Percentiles rank a stretch among this genome's conserved stretches.
phyloP scores from a whole-genome alignment of 2,329 filamentous ascomycete species.

The Pyrenochaeta sp. region DNA sequence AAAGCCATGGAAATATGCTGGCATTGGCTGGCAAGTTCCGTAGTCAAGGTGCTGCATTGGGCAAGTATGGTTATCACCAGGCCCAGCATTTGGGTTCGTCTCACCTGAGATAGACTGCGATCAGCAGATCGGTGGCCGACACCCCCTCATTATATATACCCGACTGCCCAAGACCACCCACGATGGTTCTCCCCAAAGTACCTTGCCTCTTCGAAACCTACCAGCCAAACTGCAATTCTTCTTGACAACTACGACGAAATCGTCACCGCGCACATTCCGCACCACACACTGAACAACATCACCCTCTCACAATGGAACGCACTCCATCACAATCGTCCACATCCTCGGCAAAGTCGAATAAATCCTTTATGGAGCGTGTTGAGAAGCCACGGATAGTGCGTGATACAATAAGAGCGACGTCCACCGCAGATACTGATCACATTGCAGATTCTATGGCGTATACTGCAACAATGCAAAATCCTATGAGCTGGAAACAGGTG shows the following conservation, averaged over 20 bases:
- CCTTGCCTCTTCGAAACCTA: background rate
- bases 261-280: no score
- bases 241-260: background rate
- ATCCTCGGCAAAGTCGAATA: background rate
- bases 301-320: background rate
- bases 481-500: background rate
- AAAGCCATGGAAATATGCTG: background rate
- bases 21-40: conserved; percentile 1
- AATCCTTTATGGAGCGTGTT: background rate
- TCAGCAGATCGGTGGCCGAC: background rate
- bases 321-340: background rate
- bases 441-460: background rate
- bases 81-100: background rate
- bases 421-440: background rate
- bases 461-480: background rate
- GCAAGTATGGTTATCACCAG: background rate
- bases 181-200: background rate
- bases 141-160: background rate
- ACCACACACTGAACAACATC: no score
- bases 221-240: background rate
- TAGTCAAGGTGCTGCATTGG: background rate
- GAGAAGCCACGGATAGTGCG: background rate
- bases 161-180: background rate
- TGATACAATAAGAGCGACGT: background rate
- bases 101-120: background rate